Evolutionary conservation across 148 eudicot genomes (phyloP).

Genomic region (Vaccinium macrocarpon): DNA sequence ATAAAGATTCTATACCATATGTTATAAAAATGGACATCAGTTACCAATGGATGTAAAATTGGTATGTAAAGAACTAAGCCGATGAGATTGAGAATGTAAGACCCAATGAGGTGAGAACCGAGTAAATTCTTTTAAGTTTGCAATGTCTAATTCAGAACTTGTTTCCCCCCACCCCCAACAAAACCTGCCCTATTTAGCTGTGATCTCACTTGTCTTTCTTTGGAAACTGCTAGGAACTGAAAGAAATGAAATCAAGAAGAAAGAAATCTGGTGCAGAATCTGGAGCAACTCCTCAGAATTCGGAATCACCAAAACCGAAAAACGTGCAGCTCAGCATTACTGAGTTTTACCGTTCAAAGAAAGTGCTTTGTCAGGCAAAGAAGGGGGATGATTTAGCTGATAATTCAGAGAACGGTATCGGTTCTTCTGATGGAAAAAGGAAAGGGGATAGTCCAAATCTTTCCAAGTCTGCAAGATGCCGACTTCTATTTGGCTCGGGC

Average conservation of each 20-base stretch:
- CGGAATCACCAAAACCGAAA: slow-evolving; percentile 34
- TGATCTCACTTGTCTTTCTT: background rate
- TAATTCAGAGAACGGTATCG: slow-evolving; percentile 11
- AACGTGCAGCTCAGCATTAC: slow-evolving; percentile 60
- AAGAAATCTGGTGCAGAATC: slow-evolving; percentile 25
- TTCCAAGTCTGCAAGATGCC: slow-evolving; percentile 81
- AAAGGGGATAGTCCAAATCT: slow-evolving; percentile 35
- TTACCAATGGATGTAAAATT: background rate
- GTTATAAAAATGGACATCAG: background rate
- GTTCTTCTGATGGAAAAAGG: slow-evolving; percentile 39
- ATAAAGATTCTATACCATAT: background rate
- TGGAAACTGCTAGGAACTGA: slow-evolving; percentile 39
- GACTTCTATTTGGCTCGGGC: slow-evolving; percentile 44
- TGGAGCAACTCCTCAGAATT: slow-evolving; percentile 29
- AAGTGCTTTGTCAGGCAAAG: slow-evolving; percentile 32
- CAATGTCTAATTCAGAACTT: background rate
- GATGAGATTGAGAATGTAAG: background rate
- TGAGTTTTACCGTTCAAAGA: slow-evolving; percentile 73
- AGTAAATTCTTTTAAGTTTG: background rate
- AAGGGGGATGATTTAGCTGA: slow-evolving; percentile 23
- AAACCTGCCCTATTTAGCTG: background rate
- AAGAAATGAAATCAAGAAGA: slow-evolving; percentile 51
- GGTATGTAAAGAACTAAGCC: background rate
- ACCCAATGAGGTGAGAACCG: background rate
- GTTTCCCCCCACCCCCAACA: background rate